These are phyloP conservation scores for Jackrogersella multiformis DNA, from an alignment of 495 filamentous ascomycete genomes.

Conservation along the genomic window DNA sequence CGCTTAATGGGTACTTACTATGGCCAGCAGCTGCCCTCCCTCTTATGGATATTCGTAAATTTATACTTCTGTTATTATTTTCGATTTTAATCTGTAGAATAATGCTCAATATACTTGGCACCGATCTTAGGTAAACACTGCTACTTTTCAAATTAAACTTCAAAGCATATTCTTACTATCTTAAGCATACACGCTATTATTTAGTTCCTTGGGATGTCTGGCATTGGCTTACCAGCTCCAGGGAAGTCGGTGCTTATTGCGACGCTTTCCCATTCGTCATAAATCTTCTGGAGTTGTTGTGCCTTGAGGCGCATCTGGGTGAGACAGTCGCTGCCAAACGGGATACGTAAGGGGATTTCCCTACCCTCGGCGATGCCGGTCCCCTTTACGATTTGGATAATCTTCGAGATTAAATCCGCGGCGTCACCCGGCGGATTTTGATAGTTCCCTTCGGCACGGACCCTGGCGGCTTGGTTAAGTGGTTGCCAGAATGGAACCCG, in stretches of 20 bases:
- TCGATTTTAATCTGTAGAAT: no score
- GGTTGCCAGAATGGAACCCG: constrained; percentile 20
- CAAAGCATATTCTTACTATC: not conserved
- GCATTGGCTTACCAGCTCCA: not conserved
- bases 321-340: constrained; percentile 17
- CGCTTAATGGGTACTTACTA: no score
- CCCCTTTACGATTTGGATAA: constrained; percentile 20
- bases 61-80: no score
- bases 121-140: not conserved
- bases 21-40: no score
- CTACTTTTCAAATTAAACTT: not conserved
- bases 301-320: constrained; percentile 8
- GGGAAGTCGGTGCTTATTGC: constrained; percentile 16
- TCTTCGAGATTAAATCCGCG: constrained; percentile 11
- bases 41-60: no score
- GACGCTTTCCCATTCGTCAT: constrained; percentile 22
- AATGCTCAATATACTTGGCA: not conserved
- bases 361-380: constrained; percentile 5
- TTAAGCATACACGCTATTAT: not conserved
- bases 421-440: constrained; percentile 7
- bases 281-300: constrained; percentile 8
- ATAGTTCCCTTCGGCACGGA: constrained; percentile 7
- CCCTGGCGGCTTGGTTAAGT: constrained; percentile 8
- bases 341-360: constrained; percentile 17
- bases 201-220: not conserved